A percentile compares a stretch with the other conserved stretches of the same genome.
Evolutionary conservation across 164 flowering plant species (phyloP).

Genomic region (Macadamia integrifolia): DNA sequence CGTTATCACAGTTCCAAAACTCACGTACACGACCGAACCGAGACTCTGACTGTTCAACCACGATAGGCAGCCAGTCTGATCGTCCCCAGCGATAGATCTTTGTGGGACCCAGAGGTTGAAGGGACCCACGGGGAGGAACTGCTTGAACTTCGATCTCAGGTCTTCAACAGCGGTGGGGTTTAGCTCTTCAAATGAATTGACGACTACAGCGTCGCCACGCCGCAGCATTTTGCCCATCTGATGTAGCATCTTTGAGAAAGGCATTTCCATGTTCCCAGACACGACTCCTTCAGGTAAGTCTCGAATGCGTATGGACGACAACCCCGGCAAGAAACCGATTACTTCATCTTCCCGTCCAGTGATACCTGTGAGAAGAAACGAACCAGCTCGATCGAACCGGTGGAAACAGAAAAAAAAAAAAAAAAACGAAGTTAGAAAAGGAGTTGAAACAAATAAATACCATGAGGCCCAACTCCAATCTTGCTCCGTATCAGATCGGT

Average conservation of each 20-base stretch:
- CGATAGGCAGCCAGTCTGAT: constrained; percentile 23
- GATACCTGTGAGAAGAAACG: background rate
- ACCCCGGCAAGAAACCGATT: constrained; percentile 22
- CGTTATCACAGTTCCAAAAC: constrained; percentile 42
- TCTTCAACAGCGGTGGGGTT: constrained; percentile 23
- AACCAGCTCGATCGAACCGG: background rate
- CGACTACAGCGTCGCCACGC: constrained; percentile 28
- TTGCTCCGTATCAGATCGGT: constrained; percentile 24
- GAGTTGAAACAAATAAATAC: background rate
- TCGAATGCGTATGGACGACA: constrained; percentile 13
- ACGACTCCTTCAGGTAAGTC: constrained; percentile 49
- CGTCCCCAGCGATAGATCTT: background rate
- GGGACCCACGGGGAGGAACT: constrained; percentile 43
- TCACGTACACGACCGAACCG: constrained; percentile 44
- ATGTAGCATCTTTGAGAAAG: constrained; percentile 30
- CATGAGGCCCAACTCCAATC: constrained; percentile 7
- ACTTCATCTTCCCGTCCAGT: constrained; percentile 11
- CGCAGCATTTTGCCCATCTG: constrained; percentile 32
- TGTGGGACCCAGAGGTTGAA: constrained; percentile 20
- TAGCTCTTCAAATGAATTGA: constrained; percentile 46
- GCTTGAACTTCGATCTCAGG: constrained; percentile 24
- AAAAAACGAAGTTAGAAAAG: too few relatives aligned
- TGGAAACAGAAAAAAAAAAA: background rate
- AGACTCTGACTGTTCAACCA: constrained; percentile 39
- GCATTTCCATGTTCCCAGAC: constrained; percentile 26